Evolutionary conservation across 805 yeast genomes (phyloP), one percentile per base, ranked within the genome.

Genomic region (Candida insectalens): DNA sequence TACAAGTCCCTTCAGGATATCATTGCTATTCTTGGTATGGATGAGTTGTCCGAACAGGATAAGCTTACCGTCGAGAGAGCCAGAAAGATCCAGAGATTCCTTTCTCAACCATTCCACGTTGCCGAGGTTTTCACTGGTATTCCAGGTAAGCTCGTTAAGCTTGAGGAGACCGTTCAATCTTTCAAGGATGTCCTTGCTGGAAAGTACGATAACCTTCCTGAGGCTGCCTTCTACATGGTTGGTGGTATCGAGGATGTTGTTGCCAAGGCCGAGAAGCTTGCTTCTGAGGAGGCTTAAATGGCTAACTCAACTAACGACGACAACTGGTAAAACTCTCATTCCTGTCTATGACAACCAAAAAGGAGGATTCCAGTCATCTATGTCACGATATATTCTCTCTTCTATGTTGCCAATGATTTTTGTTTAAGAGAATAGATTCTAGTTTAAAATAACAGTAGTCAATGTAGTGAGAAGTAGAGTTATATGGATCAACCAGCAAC

Each of bases 21-120:
- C 70, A 92, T 92, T 80, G 98, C 98, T 69, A 92, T 92, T 78
- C 83, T 92, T 69, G 98, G 98, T 88, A 92, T 92, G 98, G 98
- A 92, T 71, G 98, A 92, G 77, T 81, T 92, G 74, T 87, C 96
- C 51, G 98, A 92, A 77, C 71, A 79, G 57, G 98, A 92, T 73
- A 92, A 92, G 75, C 81, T 92, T 65, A 89, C 97, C 50, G 98
- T 92, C 67, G 98, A 92, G 79, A 89, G 98, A 78, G 98, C 98
- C 57, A 85, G 98, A 78, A 92, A 92, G 83, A 87, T 92, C 62
- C 97, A 92, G 76, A 84, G 97, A 77, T 92, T 92, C 95, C 77
- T 92, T 67, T 92, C 98, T 59, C 98, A 92, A 77, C 98, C 98
- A 56, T 92, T 92, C 70, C 92, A 97, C 43, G 98, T 92, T 53